Conservation (phyloP, 257 asterid species). For the Petunia axillaris region DNA sequence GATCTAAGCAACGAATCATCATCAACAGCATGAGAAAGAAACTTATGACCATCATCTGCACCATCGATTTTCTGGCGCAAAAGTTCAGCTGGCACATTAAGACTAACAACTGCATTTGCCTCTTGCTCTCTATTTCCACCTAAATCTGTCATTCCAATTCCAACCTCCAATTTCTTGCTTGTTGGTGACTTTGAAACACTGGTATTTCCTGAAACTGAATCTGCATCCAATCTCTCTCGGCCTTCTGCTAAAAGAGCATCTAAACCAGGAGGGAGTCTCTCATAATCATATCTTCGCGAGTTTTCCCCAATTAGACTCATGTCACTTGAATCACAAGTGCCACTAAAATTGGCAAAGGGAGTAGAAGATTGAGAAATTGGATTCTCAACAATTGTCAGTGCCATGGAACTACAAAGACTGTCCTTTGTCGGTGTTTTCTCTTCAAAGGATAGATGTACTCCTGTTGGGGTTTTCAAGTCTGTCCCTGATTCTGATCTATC, state of each 20-base stretch:
- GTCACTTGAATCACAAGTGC: slow-evolving; percentile 61
- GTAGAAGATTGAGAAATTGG: slow-evolving; percentile 39
- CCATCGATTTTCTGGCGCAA: slow-evolving; percentile 34
- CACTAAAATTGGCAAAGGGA: slow-evolving; percentile 49
- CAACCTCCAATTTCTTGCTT: slow-evolving; percentile 38
- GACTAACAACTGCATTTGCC: slow-evolving; percentile 24
- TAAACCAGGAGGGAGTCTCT: slow-evolving; percentile 64
- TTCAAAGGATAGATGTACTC: slow-evolving; percentile 56
- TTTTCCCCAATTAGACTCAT: slow-evolving; percentile 87
- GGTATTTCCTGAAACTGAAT: slow-evolving; percentile 45
- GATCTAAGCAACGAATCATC: slow-evolving; percentile 37
- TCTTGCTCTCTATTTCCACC: slow-evolving; percentile 36
- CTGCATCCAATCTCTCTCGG: slow-evolving; percentile 41
- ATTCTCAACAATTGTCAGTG: slow-evolving; percentile 52
- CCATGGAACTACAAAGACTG: slow-evolving; percentile 64
- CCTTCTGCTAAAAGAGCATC: slow-evolving; percentile 71
- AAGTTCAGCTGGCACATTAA: slow-evolving; percentile 39
- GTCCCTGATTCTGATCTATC: slow-evolving; percentile 82
- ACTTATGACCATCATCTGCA: slow-evolving; percentile 41
- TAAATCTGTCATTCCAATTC: slow-evolving; percentile 33
- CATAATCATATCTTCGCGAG: slow-evolving; percentile 67
- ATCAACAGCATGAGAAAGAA: slow-evolving; percentile 32
- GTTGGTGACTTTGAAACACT: slow-evolving; percentile 44
- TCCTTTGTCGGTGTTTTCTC: slow-evolving; percentile 68
- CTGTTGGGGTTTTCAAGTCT: slow-evolving; percentile 80